These are phyloP conservation scores for Epichloe gansuensis DNA, from an alignment of 2,329 filamentous ascomycete genomes.

Conservation along the genomic window DNA sequence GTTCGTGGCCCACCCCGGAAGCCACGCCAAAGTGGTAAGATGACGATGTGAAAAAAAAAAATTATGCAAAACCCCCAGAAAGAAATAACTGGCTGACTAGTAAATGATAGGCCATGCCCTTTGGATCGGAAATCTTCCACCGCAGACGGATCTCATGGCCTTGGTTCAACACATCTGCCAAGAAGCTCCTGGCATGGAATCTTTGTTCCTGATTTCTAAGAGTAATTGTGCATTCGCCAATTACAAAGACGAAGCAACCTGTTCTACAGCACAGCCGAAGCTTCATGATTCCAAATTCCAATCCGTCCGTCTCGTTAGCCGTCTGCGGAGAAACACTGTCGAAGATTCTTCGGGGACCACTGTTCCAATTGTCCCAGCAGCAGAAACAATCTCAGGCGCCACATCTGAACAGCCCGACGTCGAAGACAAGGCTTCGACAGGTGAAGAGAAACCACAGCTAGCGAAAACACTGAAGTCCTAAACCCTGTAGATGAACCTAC, in stretches of 20 bases:
- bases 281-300: slow-evolving; percentile 89
- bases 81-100: background rate
- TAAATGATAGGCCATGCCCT: slow-evolving; percentile 59
- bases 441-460: slow-evolving; percentile 6
- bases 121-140: slow-evolving; percentile 91
- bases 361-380: slow-evolving; percentile 43
- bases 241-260: slow-evolving; percentile 70
- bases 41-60: background rate
- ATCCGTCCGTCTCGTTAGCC: slow-evolving; percentile 73
- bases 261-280: slow-evolving; percentile 63
- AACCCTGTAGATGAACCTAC: background rate
- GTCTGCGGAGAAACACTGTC: slow-evolving; percentile 51
- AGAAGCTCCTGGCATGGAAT: slow-evolving; percentile 69
- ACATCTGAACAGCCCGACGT: background rate
- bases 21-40: slow-evolving; percentile 48
- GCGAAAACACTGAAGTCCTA: background rate
- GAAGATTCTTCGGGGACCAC: slow-evolving; percentile 34
- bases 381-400: slow-evolving; percentile 14
- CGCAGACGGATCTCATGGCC: slow-evolving; percentile 66
- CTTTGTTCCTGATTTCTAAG: slow-evolving; percentile 87
- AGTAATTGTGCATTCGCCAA: slow-evolving; percentile 98
- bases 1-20: slow-evolving; percentile 25
- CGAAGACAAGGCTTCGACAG: background rate
- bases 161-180: slow-evolving; percentile 86
- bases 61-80: background rate